phyloP scores from a whole-genome alignment of 2,329 filamentous ascomycete genomes.

The Verticillium klebahnii region DNA sequence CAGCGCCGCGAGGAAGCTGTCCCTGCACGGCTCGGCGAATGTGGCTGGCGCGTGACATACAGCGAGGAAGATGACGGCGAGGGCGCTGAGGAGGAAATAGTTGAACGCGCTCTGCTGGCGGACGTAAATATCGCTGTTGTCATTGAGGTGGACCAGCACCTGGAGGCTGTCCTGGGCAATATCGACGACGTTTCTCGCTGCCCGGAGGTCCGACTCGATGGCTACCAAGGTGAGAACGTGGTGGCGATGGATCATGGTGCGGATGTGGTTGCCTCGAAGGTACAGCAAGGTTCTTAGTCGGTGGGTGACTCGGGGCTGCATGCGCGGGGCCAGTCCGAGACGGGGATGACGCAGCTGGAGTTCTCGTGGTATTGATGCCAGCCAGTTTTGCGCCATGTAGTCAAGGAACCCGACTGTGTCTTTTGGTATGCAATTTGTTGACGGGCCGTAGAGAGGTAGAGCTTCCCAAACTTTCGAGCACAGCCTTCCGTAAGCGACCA shows the following conservation, averaged over 20 bases:
- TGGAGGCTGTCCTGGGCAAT: constrained; percentile 26
- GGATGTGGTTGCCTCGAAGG: constrained; percentile 38
- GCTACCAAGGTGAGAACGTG: constrained; percentile 31
- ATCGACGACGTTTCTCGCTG: constrained; percentile 34
- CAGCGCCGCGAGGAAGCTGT: constrained; percentile 25
- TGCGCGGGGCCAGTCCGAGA: constrained; percentile 23
- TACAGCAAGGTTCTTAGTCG: constrained; percentile 37
- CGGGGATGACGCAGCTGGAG: constrained; percentile 31
- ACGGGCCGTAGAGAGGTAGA: constrained; percentile 28
- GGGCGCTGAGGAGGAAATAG: constrained; percentile 33
- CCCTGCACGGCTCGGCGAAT: constrained; percentile 31
- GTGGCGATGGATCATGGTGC: constrained; percentile 38
- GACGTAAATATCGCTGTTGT: constrained; percentile 29
- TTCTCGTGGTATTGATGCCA: constrained; percentile 37
- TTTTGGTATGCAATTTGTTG: constrained; percentile 26
- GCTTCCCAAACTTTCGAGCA: constrained; percentile 42
- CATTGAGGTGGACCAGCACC: constrained; percentile 30
- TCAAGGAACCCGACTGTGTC: constrained; percentile 36
- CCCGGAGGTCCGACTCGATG: constrained; percentile 27
- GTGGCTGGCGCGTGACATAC: constrained; percentile 37
- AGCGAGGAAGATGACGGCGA: constrained; percentile 35
- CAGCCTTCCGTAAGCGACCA: constrained; percentile 41
- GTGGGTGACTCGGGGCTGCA: constrained; percentile 30
- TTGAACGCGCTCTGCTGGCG: constrained; percentile 34
- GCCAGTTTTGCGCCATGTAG: constrained; percentile 37